Evolutionary conservation across 306 rosid species (phyloP), one percentile per base, ranked within the genome.

Genomic region (Medicago lupulina): DNA sequence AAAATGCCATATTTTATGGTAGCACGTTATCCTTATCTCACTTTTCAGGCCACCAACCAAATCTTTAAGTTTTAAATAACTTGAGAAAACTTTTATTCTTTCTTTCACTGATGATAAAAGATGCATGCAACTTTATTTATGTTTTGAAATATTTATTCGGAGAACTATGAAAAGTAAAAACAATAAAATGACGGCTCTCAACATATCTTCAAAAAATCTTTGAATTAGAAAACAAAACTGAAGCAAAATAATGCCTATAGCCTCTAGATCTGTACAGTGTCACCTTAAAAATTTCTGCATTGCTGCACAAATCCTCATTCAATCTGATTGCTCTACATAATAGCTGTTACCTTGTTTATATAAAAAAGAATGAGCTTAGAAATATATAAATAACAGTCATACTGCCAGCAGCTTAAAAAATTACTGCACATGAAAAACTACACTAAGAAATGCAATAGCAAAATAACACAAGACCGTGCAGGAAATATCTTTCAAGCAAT

Each of bases 401-500:
- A n/a, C 67, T 4, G 11, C 51, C 31, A 34, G 51, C 15, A 50
- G 51, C 31, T 67, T 68, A 55, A 17, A 62, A 63, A 62, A 25
- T 21, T 39, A 19, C 8, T 47, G 36, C 70, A 58, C 60, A 38
- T 47, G 40, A 58, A 43, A 78, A 50, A 28, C 18, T n/a, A 47
- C 47, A 81, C 58, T 25, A 6, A 53, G 50, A 58, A 40, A 71
- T 9, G 62, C 44, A 67, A 72, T 55, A 59, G 31, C 40, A 71
- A 65, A 18, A 70, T 34, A 51, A 60, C 55, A 65, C 31, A 76
- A 34, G 49, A 34, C 8, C 21, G 31, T 4, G 67, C 40, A 73
- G 8, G 53, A 58, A 71, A 62, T 11, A 60, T 16, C 46, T 70
- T 53, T 47, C 76, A 80, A 39, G 61, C 23, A 71, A 68, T 19